A percentile compares a stretch with the other conserved stretches of the same genome.
Conservation (phyloP, 1,284 basidiomycete species). For the Ceratobasidium sp. region DNA sequence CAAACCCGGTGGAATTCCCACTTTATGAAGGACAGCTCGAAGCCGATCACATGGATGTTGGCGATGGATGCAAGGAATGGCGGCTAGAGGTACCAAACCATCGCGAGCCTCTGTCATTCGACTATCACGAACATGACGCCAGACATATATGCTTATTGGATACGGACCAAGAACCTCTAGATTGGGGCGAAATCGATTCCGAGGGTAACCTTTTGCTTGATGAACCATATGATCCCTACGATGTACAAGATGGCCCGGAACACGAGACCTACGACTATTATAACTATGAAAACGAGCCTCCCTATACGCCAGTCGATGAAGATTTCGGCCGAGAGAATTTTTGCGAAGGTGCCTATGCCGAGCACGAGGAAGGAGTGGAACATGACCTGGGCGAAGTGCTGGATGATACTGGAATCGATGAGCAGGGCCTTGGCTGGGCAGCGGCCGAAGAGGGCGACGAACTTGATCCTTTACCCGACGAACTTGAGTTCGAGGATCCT, state of each 20-base stretch:
- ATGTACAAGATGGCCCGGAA: no score
- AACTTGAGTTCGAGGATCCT: not conserved
- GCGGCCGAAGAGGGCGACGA: not conserved
- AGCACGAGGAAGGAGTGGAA: not conserved
- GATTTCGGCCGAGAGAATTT: not conserved
- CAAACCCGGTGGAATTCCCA: not conserved
- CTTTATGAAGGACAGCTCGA: not conserved
- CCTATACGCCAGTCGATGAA: not conserved
- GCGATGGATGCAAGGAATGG: not conserved
- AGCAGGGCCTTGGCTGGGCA: no score
- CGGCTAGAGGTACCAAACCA: not conserved
- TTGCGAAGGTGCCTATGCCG: not conserved
- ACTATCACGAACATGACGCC: not conserved
- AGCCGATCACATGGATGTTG: not conserved
- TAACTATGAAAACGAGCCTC: no score
- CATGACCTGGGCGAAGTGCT: not conserved
- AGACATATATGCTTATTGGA: no score
- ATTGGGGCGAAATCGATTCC: no score
- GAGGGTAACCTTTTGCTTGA: no score
- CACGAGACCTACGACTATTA: no score
- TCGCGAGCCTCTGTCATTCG: not conserved
- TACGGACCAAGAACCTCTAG: no score
- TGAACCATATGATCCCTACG: no score
- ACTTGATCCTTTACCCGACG: not conserved
- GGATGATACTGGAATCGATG: not conserved